A percentile compares a stretch with the other conserved stretches of the same genome.
These are phyloP conservation scores for Corylus americana DNA, from an alignment of 306 rosid genomes.

Conservation along the genomic window DNA sequence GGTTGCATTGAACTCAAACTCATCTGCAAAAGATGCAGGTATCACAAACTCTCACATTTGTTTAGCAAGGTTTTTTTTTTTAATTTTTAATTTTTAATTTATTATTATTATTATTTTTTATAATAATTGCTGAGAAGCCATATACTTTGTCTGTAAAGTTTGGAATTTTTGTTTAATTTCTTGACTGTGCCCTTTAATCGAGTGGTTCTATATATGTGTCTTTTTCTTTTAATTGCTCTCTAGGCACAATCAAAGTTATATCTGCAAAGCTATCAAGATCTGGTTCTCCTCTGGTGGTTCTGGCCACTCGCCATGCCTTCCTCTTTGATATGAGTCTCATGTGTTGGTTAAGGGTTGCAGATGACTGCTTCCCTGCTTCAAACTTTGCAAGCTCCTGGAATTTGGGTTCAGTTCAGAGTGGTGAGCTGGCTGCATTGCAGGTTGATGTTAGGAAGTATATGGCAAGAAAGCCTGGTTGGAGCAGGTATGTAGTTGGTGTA, in stretches of 20 bases:
- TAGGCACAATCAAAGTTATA: conserved; percentile 78
- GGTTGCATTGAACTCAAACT: conserved; percentile 53
- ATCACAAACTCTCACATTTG: conserved; percentile 16
- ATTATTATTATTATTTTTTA: neutral
- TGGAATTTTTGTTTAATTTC: conserved; percentile 2
- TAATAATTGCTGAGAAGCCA: neutral
- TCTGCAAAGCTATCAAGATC: conserved; percentile 77
- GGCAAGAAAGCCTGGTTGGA: conserved; percentile 99
- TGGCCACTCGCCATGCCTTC: conserved; percentile 92
- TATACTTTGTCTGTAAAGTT: conserved; percentile 4
- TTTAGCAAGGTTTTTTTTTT: conserved; percentile 12
- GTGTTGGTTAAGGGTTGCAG: conserved; percentile 99
- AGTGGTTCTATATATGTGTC: neutral
- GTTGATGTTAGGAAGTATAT: conserved; percentile 93
- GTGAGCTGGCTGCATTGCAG: conserved; percentile 94
- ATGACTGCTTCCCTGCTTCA: conserved; percentile 96
- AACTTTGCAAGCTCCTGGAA: conserved; percentile 97
- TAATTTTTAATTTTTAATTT: neutral
- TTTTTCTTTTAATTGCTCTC: conserved; percentile 23
- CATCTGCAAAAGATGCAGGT: conserved; percentile 76
- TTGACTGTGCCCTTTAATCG: neutral
- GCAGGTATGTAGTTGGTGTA: conserved; percentile 65
- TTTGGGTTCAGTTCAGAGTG: conserved; percentile 84
- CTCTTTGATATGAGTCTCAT: conserved; percentile 83
- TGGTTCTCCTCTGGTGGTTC: conserved; percentile 77